Evolutionary conservation across 2,329 filamentous ascomycete genomes (phyloP).

Genomic region (Clathrospora elynae): DNA sequence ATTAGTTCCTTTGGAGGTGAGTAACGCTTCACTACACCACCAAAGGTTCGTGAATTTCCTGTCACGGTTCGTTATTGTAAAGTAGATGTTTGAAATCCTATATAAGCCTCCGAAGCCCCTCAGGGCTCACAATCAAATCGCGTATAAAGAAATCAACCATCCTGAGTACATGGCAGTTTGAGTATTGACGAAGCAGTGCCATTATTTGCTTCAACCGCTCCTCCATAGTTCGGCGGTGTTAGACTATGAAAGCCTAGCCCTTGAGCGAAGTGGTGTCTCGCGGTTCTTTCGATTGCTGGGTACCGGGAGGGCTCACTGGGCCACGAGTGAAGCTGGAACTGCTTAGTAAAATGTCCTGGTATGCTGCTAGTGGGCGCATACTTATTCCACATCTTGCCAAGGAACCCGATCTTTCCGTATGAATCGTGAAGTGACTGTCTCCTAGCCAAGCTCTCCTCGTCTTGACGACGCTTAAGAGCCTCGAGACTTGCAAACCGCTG

Average conservation of each 20-base stretch:
- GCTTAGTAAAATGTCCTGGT: conserved; percentile 11
- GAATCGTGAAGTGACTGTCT: conserved; percentile 42
- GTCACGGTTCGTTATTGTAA: background rate
- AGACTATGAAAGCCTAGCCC: conserved; percentile 18
- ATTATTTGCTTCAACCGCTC: background rate
- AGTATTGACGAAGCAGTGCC: background rate
- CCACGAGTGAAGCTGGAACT: conserved; percentile 42
- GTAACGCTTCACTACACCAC: no score
- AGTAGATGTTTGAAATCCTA: no score
- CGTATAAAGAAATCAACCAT: no score
- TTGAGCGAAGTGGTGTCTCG: conserved; percentile 36
- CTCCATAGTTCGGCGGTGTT: no score
- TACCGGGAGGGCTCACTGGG: conserved; percentile 8
- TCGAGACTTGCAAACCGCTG: conserved; percentile 41
- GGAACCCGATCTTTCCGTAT: conserved; percentile 40
- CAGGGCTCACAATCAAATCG: no score
- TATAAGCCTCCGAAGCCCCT: no score
- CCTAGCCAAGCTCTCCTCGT: conserved; percentile 33
- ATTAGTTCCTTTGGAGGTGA: no score
- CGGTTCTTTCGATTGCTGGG: conserved; percentile 21
- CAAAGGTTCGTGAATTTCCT: background rate
- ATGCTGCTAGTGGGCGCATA: conserved; percentile 10
- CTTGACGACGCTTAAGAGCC: conserved; percentile 42
- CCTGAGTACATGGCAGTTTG: background rate
- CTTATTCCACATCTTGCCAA: conserved; percentile 47